These are phyloP conservation scores for Suillus americanus DNA, from an alignment of 768 basidiomycete genomes.

Conservation along the genomic window DNA sequence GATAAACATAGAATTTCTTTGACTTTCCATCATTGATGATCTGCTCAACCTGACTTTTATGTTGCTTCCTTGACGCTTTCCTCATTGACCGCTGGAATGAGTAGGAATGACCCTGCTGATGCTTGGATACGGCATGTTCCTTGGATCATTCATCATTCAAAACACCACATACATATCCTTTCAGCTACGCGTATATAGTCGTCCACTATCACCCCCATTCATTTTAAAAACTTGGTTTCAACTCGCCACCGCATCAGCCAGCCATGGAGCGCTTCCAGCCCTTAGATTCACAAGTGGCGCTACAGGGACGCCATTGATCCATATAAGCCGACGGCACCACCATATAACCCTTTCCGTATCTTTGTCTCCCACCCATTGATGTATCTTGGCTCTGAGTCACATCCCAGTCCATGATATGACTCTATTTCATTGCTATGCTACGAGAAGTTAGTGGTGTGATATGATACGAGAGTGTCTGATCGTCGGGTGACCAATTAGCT, in stretches of 20 bases:
- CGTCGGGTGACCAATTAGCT: not conserved
- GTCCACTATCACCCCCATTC: not conserved
- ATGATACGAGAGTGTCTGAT: slow-evolving; percentile 2
- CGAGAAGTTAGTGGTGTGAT: slow-evolving; percentile 1
- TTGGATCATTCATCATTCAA: not conserved
- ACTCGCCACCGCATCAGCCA: not conserved
- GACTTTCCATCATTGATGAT: not conserved
- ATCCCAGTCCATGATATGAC: not conserved
- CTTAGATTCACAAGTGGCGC: not conserved
- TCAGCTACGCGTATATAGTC: not conserved
- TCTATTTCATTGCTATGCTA: slow-evolving; percentile 1
- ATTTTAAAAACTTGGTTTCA: not conserved
- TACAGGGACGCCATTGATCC: not conserved
- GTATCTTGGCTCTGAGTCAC: not conserved
- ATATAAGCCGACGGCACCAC: not conserved
- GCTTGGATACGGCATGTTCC: not conserved
- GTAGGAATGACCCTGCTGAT: not conserved
- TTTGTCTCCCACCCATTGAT: not conserved
- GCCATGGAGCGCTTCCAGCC: not conserved
- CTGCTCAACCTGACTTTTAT: not conserved
- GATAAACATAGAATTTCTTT: not conserved
- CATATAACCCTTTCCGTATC: slow-evolving; percentile 2
- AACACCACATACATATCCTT: not conserved
- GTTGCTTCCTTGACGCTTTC: not conserved
- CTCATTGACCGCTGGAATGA: not conserved